Evolutionary conservation across 371 early-diverging fungal species (phyloP).

Genomic region (Lichtheimia hyalospora): DNA sequence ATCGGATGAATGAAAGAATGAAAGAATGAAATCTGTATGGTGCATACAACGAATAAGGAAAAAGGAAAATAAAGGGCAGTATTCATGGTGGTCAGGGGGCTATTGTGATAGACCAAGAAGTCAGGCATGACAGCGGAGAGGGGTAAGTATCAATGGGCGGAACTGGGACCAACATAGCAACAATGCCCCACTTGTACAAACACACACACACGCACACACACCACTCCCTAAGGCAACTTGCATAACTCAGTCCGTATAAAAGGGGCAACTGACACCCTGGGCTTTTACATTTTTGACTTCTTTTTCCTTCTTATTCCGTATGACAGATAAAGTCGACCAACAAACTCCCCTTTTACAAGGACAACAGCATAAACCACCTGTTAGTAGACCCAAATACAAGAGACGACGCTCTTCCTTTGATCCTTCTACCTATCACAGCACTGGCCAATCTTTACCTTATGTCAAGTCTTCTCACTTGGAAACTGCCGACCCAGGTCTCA

Average conservation of each 20-base stretch:
- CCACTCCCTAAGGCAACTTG: neutral
- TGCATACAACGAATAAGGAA: no score
- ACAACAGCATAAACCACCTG: constrained; percentile 27
- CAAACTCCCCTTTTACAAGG: constrained; percentile 18
- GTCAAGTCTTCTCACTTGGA: constrained; percentile 8
- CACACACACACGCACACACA: no score
- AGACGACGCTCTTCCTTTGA: constrained; percentile 47
- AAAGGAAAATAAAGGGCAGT: no score
- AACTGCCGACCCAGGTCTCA: constrained; percentile 18
- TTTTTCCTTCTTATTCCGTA: neutral
- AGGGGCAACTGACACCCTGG: neutral
- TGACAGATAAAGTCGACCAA: constrained; percentile 11
- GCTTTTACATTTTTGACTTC: no score
- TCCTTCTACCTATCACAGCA: constrained; percentile 41
- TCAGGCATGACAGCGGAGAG: no score
- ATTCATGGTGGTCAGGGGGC: no score
- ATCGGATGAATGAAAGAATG: no score
- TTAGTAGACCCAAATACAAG: constrained; percentile 31
- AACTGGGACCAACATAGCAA: no score
- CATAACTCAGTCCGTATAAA: constrained; percentile 2
- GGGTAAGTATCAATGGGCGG: no score
- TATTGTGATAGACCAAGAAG: no score
- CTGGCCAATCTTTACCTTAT: constrained; percentile 19
- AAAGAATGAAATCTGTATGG: no score
- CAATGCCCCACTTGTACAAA: no score